Conservation (phyloP, 2,329 filamentous ascomycete species). For the Colletotrichum cuscutae region DNA sequence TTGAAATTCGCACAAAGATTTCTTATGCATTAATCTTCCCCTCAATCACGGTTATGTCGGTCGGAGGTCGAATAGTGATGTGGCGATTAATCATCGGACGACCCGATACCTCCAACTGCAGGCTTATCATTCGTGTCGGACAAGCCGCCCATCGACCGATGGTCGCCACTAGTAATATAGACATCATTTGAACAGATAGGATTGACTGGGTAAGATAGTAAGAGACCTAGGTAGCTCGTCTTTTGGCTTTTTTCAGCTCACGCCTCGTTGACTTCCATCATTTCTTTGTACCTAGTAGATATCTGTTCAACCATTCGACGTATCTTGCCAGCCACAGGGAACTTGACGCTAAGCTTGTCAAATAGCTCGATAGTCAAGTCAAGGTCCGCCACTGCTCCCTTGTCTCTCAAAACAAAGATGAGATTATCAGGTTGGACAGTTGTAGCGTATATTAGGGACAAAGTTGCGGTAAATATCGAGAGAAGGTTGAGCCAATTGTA, state of each 20-base stretch:
- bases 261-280: neutral
- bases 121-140: neutral
- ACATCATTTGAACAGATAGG: no score
- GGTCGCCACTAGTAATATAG: neutral
- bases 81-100: neutral
- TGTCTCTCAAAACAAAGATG: conserved; percentile 39
- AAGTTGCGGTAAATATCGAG: conserved; percentile 51
- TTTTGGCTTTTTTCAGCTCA: neutral
- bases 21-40: neutral
- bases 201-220: no score
- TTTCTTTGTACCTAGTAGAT: conserved; percentile 37
- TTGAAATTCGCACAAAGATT: no score
- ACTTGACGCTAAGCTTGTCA: conserved; percentile 44
- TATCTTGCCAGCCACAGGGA: conserved; percentile 43
- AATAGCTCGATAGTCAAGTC: conserved; percentile 45
- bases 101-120: neutral
- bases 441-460: conserved; percentile 55
- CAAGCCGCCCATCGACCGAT: neutral
- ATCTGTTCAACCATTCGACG: conserved; percentile 38
- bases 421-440: conserved; percentile 50
- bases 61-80: neutral
- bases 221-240: no score
- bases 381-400: conserved; percentile 43
- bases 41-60: neutral
- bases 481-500: conserved; percentile 56